phyloP scores from a whole-genome alignment of 2,329 filamentous ascomycete genomes.

The Verruconis gallopava region DNA sequence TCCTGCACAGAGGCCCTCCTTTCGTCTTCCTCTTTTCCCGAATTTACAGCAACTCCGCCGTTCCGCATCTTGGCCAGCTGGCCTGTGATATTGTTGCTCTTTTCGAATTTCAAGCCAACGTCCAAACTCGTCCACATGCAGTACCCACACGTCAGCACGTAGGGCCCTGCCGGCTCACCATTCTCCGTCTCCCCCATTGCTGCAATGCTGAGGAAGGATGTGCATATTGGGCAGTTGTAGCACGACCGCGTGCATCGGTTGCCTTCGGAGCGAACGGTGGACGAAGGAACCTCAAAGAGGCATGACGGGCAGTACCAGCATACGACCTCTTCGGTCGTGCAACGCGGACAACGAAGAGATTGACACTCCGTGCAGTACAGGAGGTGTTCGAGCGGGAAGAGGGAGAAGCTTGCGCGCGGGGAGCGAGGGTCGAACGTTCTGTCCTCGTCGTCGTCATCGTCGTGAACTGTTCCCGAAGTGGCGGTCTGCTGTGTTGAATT shows the following conservation, averaged over 20 bases:
- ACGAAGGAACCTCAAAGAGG: constrained; percentile 89
- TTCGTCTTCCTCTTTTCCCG: constrained; percentile 25
- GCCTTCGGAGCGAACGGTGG: constrained; percentile 80
- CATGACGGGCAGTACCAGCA: constrained; percentile 94
- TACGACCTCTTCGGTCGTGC: constrained; percentile 83
- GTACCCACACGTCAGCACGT: constrained; percentile 73
- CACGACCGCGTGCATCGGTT: constrained; percentile 93
- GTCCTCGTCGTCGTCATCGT: constrained; percentile 54
- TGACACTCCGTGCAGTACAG: constrained; percentile 97
- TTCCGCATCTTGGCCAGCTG: constrained; percentile 64
- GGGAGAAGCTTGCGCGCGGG: constrained; percentile 74
- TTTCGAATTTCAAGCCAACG: constrained; percentile 80
- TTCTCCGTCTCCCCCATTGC: constrained; percentile 33
- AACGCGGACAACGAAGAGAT: constrained; percentile 85
- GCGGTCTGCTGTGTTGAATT: constrained; percentile 13
- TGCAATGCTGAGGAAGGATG: constrained; percentile 63
- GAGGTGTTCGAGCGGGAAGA: constrained; percentile 86
- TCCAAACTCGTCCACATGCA: constrained; percentile 90
- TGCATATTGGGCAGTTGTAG: constrained; percentile 86
- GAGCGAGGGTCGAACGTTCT: constrained; percentile 75
- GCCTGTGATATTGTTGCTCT: constrained; percentile 69
- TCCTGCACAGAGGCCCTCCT: not conserved
- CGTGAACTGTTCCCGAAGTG: no score
- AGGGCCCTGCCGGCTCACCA: constrained; percentile 41
- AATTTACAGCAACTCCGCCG: constrained; percentile 26